A percentile compares a stretch with the other conserved stretches of the same genome.
phyloP scores from a whole-genome alignment of 768 basidiomycete species.

The Calocybe gangraenosa region DNA sequence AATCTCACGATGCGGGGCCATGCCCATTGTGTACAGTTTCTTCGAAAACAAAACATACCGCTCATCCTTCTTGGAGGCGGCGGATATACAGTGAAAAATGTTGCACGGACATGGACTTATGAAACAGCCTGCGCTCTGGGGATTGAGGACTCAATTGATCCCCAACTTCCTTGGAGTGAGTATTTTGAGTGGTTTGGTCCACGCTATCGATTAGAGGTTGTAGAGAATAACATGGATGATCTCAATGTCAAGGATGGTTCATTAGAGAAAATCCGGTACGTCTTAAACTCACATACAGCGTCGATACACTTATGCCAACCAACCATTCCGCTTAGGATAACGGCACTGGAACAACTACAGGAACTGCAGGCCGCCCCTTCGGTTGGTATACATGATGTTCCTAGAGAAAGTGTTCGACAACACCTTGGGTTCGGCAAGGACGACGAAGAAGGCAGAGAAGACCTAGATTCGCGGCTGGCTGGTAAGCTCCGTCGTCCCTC shows the following conservation, averaged over 20 bases:
- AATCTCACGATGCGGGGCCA: slow-evolving; percentile 96
- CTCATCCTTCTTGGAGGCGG: slow-evolving; percentile 92
- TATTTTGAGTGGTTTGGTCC: slow-evolving; percentile 99
- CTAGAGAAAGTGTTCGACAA: slow-evolving; percentile 59
- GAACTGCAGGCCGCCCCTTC: slow-evolving; percentile 63
- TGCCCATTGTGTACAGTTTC: slow-evolving; percentile 86
- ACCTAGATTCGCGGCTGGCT: slow-evolving; percentile 62
- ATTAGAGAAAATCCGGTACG: slow-evolving; percentile 74
- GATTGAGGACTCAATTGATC: slow-evolving; percentile 71
- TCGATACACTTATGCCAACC: too few species aligned
- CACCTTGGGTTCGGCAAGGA: slow-evolving; percentile 56
- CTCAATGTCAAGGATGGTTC: slow-evolving; percentile 80
- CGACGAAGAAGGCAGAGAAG: slow-evolving; percentile 51
- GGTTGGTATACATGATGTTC: slow-evolving; percentile 81
- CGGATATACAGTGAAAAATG: slow-evolving; percentile 96
- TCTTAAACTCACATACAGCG: too few species aligned
- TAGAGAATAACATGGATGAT: slow-evolving; percentile 92
- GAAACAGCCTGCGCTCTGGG: slow-evolving; percentile 97
- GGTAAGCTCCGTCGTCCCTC: slow-evolving; percentile 41
- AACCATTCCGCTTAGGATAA: slow-evolving; percentile 18
- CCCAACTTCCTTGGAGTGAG: slow-evolving; percentile 78
- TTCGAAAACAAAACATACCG: slow-evolving; percentile 80
- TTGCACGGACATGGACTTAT: slow-evolving; percentile 92
- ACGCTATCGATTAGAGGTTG: slow-evolving; percentile 87
- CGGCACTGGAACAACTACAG: slow-evolving; percentile 38